phyloP scores from a whole-genome alignment of 306 rosid genomes.

The Dalbergia cochinchinensis region DNA sequence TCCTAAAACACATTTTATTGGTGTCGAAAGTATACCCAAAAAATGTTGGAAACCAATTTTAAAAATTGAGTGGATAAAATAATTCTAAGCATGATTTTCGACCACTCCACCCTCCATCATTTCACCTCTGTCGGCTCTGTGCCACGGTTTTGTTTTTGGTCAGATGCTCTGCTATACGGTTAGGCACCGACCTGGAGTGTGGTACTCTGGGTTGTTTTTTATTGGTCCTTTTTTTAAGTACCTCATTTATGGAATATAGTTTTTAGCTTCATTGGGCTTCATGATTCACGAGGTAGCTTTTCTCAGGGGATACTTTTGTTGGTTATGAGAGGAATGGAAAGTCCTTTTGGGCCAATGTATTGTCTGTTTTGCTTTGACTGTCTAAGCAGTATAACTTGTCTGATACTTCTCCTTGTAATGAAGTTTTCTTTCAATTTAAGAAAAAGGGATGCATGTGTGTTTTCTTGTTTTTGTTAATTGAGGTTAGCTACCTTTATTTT shows the following conservation, averaged over 20 bases:
- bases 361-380: slow-evolving; percentile 9
- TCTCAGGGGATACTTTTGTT: neutral
- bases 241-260: slow-evolving; percentile 5
- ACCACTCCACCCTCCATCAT: no score
- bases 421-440: neutral
- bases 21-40: no score
- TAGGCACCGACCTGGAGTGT: no score
- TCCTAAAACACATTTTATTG: no score
- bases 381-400: slow-evolving; percentile 13
- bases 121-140: no score
- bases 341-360: neutral
- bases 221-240: neutral
- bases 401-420: neutral
- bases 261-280: slow-evolving; percentile 8
- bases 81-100: no score
- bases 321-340: neutral
- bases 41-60: no score
- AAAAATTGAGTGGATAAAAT: no score
- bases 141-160: no score
- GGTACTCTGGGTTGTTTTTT: no score
- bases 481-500: slow-evolving; percentile 47
- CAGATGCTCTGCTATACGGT: no score
- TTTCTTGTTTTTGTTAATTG: slow-evolving; percentile 6
- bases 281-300: neutral
- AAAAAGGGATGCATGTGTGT: neutral